Conservation (phyloP, 176 grass and related monocot genomes). For the Carex cristatella region DNA sequence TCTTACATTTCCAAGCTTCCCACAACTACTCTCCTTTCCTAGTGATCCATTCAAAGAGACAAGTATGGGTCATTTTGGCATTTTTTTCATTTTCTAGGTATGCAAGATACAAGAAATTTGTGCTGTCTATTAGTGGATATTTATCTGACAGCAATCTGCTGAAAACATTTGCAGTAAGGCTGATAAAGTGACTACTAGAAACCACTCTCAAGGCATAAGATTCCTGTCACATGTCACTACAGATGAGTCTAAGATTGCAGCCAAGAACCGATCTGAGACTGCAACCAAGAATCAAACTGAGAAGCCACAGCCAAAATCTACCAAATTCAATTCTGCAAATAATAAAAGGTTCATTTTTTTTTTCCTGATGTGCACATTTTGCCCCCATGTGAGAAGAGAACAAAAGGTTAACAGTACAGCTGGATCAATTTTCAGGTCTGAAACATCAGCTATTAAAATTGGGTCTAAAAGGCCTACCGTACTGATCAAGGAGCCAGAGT, state of each 20-base stretch:
- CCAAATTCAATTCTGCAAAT: conserved; percentile 36
- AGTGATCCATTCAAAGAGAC: neutral
- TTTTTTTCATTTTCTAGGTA: neutral
- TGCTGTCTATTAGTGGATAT: neutral
- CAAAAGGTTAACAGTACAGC: neutral
- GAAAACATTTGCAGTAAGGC: conserved; percentile 50
- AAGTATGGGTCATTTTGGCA: neutral
- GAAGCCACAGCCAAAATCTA: conserved; percentile 15
- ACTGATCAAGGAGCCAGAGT: conserved; percentile 35
- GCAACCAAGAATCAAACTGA: conserved; percentile 27
- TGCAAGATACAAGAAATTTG: neutral
- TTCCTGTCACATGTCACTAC: conserved; percentile 85
- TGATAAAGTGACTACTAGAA: conserved; percentile 74
- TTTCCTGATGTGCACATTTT: neutral
- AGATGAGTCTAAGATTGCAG: neutral
- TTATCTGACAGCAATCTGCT: neutral
- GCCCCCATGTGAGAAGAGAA: neutral
- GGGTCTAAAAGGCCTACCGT: conserved; percentile 8
- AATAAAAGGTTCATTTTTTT: conserved; percentile 15
- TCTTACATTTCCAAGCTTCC: neutral
- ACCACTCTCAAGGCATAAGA: conserved; percentile 83
- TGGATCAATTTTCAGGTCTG: conserved; percentile 27
- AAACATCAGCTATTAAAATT: conserved; percentile 26
- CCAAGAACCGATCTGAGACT: conserved; percentile 7
- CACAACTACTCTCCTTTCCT: neutral